Conservation (phyloP, 2,329 filamentous ascomycete species). For the Fusarium neocosmosporiellum region DNA sequence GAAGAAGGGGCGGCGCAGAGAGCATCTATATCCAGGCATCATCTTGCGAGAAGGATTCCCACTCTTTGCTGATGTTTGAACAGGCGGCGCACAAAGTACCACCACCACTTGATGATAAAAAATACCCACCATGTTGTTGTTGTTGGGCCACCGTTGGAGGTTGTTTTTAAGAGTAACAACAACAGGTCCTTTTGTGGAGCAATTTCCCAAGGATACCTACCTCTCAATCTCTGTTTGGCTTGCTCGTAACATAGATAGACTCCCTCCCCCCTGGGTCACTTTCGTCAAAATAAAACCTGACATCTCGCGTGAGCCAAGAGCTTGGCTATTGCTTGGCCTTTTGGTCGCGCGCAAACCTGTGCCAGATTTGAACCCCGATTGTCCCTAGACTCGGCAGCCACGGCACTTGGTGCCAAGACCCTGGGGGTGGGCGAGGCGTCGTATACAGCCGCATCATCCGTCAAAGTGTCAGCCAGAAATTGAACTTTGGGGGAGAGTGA, state of each 20-base stretch:
- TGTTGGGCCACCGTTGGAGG: neutral
- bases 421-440: slow-evolving; percentile 21
- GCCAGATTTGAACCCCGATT: slow-evolving; percentile 21
- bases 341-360: slow-evolving; percentile 10
- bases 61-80: neutral
- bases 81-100: neutral
- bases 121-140: neutral
- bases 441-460: slow-evolving; percentile 44
- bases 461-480: slow-evolving; percentile 4
- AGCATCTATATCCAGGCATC: neutral
- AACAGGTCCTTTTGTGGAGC: neutral
- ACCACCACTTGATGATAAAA: neutral
- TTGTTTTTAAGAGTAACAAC: neutral
- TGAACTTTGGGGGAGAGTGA: neutral
- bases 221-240: neutral
- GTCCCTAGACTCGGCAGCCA: slow-evolving; percentile 42
- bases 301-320: slow-evolving; percentile 21
- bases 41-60: neutral
- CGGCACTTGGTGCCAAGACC: slow-evolving; percentile 47
- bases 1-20: neutral
- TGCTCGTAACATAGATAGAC: neutral
- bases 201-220: neutral
- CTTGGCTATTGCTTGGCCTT: slow-evolving; percentile 13
- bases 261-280: neutral
- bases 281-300: slow-evolving; percentile 2